These are phyloP conservation scores for Vigna mungo DNA, from an alignment of 306 rosid species.

Conservation along the genomic window DNA sequence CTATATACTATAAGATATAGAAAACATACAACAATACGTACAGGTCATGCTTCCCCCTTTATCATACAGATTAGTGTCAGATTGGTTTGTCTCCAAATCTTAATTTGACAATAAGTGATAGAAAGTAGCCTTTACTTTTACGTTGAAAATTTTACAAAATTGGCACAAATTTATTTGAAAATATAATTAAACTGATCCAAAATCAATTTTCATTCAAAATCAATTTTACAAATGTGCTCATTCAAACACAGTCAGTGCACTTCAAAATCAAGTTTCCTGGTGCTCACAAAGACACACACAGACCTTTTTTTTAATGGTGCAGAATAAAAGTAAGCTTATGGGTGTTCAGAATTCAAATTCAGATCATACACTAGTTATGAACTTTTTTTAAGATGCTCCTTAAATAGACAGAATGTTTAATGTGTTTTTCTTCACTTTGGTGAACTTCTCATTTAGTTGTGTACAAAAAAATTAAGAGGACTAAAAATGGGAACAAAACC, in stretches of 20 bases:
- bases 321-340: not conserved
- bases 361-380: not conserved
- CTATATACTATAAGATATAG: constrained; percentile 6
- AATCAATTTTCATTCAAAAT: not conserved
- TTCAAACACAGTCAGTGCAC: not conserved
- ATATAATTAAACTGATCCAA: not conserved
- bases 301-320: not conserved
- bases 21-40: not conserved
- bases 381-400: not conserved
- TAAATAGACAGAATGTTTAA: not conserved
- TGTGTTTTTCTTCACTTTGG: not conserved
- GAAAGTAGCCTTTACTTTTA: not conserved
- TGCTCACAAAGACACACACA: not conserved
- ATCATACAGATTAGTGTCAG: not conserved
- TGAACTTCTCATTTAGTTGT: constrained; percentile 10
- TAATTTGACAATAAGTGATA: not conserved
- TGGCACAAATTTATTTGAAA: not conserved
- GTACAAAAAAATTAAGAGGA: constrained; percentile 27
- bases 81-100: not conserved
- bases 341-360: not conserved
- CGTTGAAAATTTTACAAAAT: not conserved
- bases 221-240: not conserved
- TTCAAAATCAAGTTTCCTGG: not conserved
- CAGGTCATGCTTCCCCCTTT: not conserved
- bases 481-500: constrained; percentile 12